phyloP scores from a whole-genome alignment of 345 rosid species.

The Mallotus nudiflorus region DNA sequence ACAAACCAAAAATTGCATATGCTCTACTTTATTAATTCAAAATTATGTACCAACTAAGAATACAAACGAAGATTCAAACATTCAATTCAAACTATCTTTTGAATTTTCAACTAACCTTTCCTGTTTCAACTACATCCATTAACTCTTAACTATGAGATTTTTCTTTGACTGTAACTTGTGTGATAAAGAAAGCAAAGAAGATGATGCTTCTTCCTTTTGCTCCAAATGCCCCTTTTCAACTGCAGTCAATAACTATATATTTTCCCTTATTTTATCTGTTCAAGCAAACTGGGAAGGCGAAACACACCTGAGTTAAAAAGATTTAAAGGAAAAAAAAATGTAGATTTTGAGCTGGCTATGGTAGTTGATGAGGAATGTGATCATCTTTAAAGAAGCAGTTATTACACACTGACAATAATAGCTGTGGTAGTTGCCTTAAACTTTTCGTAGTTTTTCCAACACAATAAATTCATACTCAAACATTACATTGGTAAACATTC shows the following conservation, averaged over 20 bases:
- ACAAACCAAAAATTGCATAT: background rate
- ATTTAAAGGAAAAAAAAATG: constrained; percentile 5
- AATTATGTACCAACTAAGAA: background rate
- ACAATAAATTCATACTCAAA: constrained; percentile 15
- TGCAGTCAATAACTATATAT: background rate
- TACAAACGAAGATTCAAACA: background rate
- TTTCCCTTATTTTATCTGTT: background rate
- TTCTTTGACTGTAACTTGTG: no score
- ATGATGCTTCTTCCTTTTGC: background rate
- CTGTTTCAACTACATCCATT: no score
- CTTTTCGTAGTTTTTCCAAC: constrained; percentile 11
- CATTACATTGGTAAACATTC: background rate
- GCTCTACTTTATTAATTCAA: background rate
- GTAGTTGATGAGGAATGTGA: constrained; percentile 38
- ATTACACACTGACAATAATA: constrained; percentile 43
- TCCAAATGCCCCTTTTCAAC: background rate
- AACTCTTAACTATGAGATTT: no score
- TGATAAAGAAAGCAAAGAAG: no score
- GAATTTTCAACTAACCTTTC: background rate
- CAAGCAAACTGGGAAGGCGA: background rate
- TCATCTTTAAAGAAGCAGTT: constrained; percentile 37
- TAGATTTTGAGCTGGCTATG: constrained; percentile 21
- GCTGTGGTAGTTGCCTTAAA: constrained; percentile 40
- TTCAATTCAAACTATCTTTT: no score
- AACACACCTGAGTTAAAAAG: background rate